These are phyloP conservation scores for Sarocladiaceae sp. DNA, from an alignment of 2,329 filamentous ascomycete species.

Conservation along the genomic window DNA sequence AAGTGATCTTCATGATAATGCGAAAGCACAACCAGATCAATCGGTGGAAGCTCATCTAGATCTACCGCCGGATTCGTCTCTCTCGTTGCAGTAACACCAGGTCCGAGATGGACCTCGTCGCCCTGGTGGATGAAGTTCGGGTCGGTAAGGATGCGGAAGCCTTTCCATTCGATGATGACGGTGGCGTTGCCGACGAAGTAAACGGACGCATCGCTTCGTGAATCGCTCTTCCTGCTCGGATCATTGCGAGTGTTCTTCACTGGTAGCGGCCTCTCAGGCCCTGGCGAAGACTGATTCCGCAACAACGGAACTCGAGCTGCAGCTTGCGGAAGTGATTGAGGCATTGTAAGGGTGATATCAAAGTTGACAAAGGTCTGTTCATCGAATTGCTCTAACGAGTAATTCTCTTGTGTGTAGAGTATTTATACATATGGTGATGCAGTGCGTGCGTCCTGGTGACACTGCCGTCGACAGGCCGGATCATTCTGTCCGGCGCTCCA, in stretches of 20 bases:
- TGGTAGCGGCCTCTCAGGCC: neutral
- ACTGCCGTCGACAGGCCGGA: too few species aligned
- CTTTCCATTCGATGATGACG: constrained; percentile 47
- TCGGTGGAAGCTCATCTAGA: constrained; percentile 49
- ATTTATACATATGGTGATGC: too few species aligned
- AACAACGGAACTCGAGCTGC: neutral
- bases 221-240: neutral
- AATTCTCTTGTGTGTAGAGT: too few species aligned
- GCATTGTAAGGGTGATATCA: too few species aligned
- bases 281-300: neutral
- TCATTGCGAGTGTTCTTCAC: neutral
- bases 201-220: constrained; percentile 28
- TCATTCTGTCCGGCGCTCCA: too few species aligned
- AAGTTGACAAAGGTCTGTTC: too few species aligned
- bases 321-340: too few species aligned
- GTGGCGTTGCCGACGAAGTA: constrained; percentile 53
- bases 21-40: constrained; percentile 54
- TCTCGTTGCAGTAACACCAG: constrained; percentile 50
- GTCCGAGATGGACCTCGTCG: constrained; percentile 60
- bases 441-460: too few species aligned
- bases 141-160: constrained; percentile 48
- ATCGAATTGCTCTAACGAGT: too few species aligned
- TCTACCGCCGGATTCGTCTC: constrained; percentile 54
- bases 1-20: constrained; percentile 56
- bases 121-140: constrained; percentile 61